Base-by-base conservation (phyloP, 2,329 filamentous ascomycete genomes). In the Epichloe sp. region DNA sequence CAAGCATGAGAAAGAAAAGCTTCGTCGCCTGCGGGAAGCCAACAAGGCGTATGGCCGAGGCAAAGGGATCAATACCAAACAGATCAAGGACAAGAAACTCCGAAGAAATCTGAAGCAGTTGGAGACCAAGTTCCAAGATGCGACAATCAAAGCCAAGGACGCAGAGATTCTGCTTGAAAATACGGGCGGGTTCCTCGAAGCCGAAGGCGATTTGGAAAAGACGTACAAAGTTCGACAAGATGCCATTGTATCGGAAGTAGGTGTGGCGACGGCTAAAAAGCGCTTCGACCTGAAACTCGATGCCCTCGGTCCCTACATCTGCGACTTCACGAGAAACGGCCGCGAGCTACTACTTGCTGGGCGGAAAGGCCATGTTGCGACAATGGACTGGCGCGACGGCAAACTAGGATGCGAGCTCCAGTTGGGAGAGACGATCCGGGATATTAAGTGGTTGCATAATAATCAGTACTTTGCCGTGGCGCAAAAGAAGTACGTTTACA, bases 401-500 rank as follows among this genome's bases (percentile, higher is more conserved):
- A 95, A 90, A 67, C 72, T 96, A 53, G 88, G 87, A 6, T 96
- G 89, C 64, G 93, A 98, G 66, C 62, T 97, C 56, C 88, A 98
- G 64, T 75, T 98, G 55, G 82, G 83, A 48, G 93, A 98, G 73
- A 97, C 89, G 0, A 78, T 97, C 12, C 77, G 91, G 49, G 91
- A 96, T 68, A 85, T 85, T 26, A 85, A 83, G 63, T 98, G 89
- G 86, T 75, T 97, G 60, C 89, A 96, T 70, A 95, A 95, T 65
- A 90, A 93, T 66, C 88, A 95, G 59, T 86, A 82, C 69, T 96
- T 97, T 69, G 91, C 91, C 0, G 88, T 95, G 12, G 89, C 93
- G 44, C 91, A 98, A 70, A 96, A 95, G 75, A 93, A 91, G 69
- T 85, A 93, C 59, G 87, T 93, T 56, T 98, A 95, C 71, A 96